Evolutionary conservation across 2,329 filamentous ascomycete genomes (phyloP), one percentile per base, ranked within the genome.

Genomic region (Claviceps purpurea): DNA sequence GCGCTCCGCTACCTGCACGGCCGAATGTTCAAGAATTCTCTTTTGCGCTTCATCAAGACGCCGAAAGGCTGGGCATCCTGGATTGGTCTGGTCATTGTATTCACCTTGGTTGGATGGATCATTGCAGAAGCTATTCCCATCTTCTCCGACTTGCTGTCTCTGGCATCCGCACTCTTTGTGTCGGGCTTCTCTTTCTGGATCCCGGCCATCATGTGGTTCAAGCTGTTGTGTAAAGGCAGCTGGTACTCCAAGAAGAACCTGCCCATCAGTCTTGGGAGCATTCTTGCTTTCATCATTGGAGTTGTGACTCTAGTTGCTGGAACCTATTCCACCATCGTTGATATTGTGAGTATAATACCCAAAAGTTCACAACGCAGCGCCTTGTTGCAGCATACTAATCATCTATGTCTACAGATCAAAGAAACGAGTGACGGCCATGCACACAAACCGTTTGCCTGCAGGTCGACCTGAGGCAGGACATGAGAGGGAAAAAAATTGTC

Each of bases 111-210:
- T 22, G 80, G 81, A 2, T 89, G 81, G 76, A 64, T 88, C 57
- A 81, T 89, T 55, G 84, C 85, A 10, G 78, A 84, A 59, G 78
- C 82, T 1, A 83, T 89, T 47, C 85, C 85, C 2, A 81, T 82
- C 61, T 89, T 89, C 70, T 78, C 77, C 54, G 73, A 83, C 46
- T 68, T 89, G 47, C 69, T 89, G n/a, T 69, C 72, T 52, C 71
- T 76, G 59, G 69, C 63, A 49, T 74, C 73, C 6, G 67, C 72
- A 8, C 69, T 76, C 24, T 75, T 76, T 59, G 65, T 75, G 59
- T 75, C 72, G 7, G 60, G 60, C 48, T 62, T 62, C 47, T 59
- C 58, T n/a, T 61, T 71, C 53, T 67, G 68, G 46, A 56, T 69
- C 38, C 63, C 70, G 2, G 68, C 68, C 45, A 64, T 69, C 54